Percentiles rank a stretch among this genome's conserved stretches.
Conservation (phyloP, 345 rosid genomes). For the Cardamine occulta region DNA sequence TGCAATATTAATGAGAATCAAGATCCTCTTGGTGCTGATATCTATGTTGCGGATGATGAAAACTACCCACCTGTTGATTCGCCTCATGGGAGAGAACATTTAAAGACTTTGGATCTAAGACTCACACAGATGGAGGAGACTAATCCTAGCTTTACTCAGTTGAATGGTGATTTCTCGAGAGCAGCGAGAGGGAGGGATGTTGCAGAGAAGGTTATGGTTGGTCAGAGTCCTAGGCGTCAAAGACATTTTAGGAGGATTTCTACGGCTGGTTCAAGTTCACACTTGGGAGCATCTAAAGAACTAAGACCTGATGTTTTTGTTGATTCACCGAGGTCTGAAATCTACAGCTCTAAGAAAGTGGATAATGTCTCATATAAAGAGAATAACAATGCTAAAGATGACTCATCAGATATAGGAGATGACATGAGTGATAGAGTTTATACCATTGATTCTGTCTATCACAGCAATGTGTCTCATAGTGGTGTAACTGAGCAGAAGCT, state of each 20-base stretch:
- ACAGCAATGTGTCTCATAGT: slow-evolving; percentile 20
- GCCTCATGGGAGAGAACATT: slow-evolving; percentile 52
- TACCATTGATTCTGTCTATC: slow-evolving; percentile 77
- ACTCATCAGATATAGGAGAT: slow-evolving; percentile 68
- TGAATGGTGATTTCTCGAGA: slow-evolving; percentile 55
- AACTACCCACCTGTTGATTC: slow-evolving; percentile 79
- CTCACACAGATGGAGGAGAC: slow-evolving; percentile 88
- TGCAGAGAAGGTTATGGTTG: slow-evolving; percentile 68
- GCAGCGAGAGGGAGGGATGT: slow-evolving; percentile 50
- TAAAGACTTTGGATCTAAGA: slow-evolving; percentile 76
- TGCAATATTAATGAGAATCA: slow-evolving; percentile 70
- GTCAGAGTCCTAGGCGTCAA: slow-evolving; percentile 67
- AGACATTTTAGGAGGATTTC: slow-evolving; percentile 65
- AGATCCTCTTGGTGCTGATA: slow-evolving; percentile 54
- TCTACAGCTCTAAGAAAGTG: slow-evolving; percentile 55
- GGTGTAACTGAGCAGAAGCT: slow-evolving; percentile 29
- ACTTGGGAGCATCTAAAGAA: slow-evolving; percentile 53
- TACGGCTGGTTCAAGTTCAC: slow-evolving; percentile 55
- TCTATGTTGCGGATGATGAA: slow-evolving; percentile 66
- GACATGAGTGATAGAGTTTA: slow-evolving; percentile 78
- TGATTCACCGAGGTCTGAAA: slow-evolving; percentile 62
- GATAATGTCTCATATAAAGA: slow-evolving; percentile 53
- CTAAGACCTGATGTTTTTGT: slow-evolving; percentile 46
- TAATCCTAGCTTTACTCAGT: slow-evolving; percentile 51
- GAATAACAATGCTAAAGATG: slow-evolving; percentile 56